phyloP scores from a whole-genome alignment of 177 flowering plant species.

The Vitis hybrid region DNA sequence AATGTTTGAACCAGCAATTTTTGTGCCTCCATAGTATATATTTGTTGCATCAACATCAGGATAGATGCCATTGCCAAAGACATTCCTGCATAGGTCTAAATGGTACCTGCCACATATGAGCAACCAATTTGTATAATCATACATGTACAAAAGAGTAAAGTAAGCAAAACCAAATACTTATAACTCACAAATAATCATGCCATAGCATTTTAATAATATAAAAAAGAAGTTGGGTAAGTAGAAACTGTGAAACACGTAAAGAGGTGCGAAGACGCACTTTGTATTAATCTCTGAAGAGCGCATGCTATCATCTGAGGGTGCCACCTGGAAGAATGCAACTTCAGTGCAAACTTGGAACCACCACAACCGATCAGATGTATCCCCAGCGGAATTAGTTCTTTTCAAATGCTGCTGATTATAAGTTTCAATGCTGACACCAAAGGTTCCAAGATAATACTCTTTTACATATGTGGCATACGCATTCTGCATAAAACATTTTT shows the following conservation, averaged over 20 bases:
- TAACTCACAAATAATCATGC: neutral
- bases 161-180: conserved; percentile 2
- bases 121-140: conserved; percentile 2
- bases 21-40: conserved; percentile 87
- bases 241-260: neutral
- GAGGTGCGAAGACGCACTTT: conserved; percentile 37
- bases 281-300: conserved; percentile 79
- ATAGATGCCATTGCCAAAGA: conserved; percentile 83
- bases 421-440: conserved; percentile 51
- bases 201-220: neutral
- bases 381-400: conserved; percentile 43
- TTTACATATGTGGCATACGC: conserved; percentile 83
- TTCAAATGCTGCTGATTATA: conserved; percentile 69
- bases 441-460: conserved; percentile 50
- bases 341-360: conserved; percentile 99
- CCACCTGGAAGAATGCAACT: conserved; percentile 96
- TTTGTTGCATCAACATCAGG: conserved; percentile 87
- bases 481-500: conserved; percentile 41
- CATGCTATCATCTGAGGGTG: conserved; percentile 85
- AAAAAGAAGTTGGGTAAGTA: no score
- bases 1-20: conserved; percentile 64
- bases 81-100: conserved; percentile 91
- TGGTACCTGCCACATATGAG: conserved; percentile 64
- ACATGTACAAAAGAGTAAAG: neutral
- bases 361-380: conserved; percentile 71